These are phyloP conservation scores for Rhododendron williamsianum DNA, from an alignment of 148 eudicot genomes.

Conservation along the genomic window DNA sequence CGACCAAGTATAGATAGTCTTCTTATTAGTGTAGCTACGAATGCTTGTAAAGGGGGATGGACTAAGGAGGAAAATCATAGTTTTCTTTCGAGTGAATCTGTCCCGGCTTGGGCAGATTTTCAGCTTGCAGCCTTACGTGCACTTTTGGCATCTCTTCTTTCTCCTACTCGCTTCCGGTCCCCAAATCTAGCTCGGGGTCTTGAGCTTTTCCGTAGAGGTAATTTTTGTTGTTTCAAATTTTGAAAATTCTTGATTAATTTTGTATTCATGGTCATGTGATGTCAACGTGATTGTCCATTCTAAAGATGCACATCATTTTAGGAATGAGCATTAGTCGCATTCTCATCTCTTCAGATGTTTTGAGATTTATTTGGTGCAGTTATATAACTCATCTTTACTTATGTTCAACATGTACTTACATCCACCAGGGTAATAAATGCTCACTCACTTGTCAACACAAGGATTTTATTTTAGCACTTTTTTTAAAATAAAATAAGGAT, in stretches of 20 bases:
- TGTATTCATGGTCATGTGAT: background rate
- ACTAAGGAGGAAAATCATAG: conserved; percentile 23
- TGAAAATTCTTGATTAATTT: background rate
- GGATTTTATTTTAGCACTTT: background rate
- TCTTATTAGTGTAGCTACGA: conserved; percentile 47
- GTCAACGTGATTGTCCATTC: background rate
- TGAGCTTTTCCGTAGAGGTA: conserved; percentile 80
- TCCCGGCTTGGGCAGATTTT: conserved; percentile 48
- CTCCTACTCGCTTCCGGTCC: conserved; percentile 64
- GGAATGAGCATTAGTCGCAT: background rate
- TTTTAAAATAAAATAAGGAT: too few relatives aligned
- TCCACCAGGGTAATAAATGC: background rate
- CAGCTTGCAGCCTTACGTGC: conserved; percentile 81
- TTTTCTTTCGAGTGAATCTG: conserved; percentile 18
- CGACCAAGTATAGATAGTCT: conserved; percentile 55
- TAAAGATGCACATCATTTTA: background rate
- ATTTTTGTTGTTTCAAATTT: background rate
- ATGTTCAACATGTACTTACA: background rate
- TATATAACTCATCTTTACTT: background rate
- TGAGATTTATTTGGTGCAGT: background rate
- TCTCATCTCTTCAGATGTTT: background rate
- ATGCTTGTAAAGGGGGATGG: conserved; percentile 61
- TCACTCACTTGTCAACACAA: background rate
- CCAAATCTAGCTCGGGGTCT: conserved; percentile 65
- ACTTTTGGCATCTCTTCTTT: conserved; percentile 78